Base-by-base conservation (phyloP, 768 basidiomycete species). In the Termitomyces sp. region DNA sequence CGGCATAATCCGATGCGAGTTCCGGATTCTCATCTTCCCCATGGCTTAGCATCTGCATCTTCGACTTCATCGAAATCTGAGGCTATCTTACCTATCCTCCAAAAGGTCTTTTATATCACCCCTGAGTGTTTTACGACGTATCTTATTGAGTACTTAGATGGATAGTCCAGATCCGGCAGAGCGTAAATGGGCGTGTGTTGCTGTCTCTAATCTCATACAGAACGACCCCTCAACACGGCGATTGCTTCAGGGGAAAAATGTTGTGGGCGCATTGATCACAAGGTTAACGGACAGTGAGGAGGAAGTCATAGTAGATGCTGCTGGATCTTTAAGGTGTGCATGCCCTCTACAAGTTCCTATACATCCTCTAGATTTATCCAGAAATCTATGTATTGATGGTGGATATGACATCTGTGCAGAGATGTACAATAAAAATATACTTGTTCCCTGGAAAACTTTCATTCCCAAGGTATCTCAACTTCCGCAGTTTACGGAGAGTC, bases 351-450 rank as follows among this genome's bases (percentile, higher is more conserved):
- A 9, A 43, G 36, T 55, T 43, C 16, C 38, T 35, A 33, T 30
- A 30, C 28, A 33, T 5, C 1, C 18, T 26, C 55, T 26, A 22
- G 24, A 38, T 47, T 18, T 9, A 33, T n/a, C 11, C 65, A 97
- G 94, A 60, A 98, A 97, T 74, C 72, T 98, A 14, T 94, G 92
- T 66, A 87, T 98, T 66, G 95, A 98, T 67, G 95, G 94, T 16
- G 95, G 95, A 52, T 90, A 92, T 67, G 94, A 97, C 62, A 90
- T 97, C 48, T 95, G 94, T 65, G 92, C 90, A 1, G 93, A 97
- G 71, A 95, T 98, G 92, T 95, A 88, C 74, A 97, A 98, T 71
- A 97, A 97, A 75, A 92, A 91, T 63, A 86, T 97, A 46, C 76
- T 97, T 51, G 79, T 85, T 6, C 90, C 91, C 2, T 71, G 94